Evolutionary conservation across 331 rosid genomes (phyloP).

Genomic region (Malus hybrid): DNA sequence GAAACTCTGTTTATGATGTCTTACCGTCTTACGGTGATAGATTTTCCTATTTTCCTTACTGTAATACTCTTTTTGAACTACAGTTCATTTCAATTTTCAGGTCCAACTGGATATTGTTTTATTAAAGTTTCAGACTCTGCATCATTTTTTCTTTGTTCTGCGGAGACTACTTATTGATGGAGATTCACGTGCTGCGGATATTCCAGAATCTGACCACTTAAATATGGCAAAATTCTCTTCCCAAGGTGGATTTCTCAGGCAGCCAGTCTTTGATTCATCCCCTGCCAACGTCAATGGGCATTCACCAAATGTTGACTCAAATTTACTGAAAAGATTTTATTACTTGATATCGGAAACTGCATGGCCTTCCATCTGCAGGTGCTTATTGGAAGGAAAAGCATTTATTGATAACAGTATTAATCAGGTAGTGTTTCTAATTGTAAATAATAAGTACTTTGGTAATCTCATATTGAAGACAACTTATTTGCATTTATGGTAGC

Average conservation of each 20-base stretch:
- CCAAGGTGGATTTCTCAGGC: slow-evolving; percentile 90
- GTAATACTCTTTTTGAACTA: not conserved
- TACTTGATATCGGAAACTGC: slow-evolving; percentile 55
- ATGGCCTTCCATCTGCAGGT: slow-evolving; percentile 69
- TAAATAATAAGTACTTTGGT: not conserved
- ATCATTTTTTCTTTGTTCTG: slow-evolving; percentile 87
- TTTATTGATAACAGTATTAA: slow-evolving; percentile 56
- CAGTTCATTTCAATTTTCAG: slow-evolving; percentile 32
- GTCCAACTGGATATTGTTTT: slow-evolving; percentile 66
- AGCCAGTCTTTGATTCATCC: slow-evolving; percentile 45
- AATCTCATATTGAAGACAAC: not conserved
- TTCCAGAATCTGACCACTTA: slow-evolving; percentile 25
- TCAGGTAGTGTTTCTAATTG: slow-evolving; percentile 49
- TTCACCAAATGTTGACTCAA: slow-evolving; percentile 27
- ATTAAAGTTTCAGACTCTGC: slow-evolving; percentile 62
- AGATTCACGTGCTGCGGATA: slow-evolving; percentile 29
- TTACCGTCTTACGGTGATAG: not conserved
- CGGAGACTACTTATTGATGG: slow-evolving; percentile 67
- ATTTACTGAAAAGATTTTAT: slow-evolving; percentile 40
- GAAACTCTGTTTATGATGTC: not conserved
- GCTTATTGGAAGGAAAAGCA: slow-evolving; percentile 75
- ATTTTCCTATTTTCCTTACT: not conserved
- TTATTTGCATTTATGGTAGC: not conserved
- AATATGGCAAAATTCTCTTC: slow-evolving; percentile 38
- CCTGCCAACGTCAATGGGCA: slow-evolving; percentile 26